These are phyloP conservation scores for Comarum palustre DNA, from an alignment of 306 rosid genomes.

Conservation along the genomic window DNA sequence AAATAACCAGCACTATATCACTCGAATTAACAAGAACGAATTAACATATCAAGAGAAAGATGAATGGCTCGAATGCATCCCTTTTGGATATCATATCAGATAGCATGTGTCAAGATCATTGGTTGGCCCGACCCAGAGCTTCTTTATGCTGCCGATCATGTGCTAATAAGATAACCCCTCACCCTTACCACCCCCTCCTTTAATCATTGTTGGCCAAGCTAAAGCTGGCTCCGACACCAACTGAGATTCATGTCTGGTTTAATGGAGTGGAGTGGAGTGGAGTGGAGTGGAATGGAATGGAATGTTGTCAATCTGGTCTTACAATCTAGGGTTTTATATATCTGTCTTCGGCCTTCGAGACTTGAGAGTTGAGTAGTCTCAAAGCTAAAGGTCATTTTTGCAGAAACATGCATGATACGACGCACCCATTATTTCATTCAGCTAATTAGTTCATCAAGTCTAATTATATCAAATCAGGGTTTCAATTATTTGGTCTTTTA, in stretches of 20 bases:
- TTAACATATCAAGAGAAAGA: background rate
- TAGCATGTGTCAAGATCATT: constrained; percentile 23
- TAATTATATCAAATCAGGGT: constrained; percentile 7
- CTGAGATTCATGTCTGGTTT: constrained; percentile 8
- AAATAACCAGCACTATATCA: too few species aligned
- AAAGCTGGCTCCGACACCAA: constrained; percentile 30
- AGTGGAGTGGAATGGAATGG: background rate
- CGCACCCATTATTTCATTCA: background rate
- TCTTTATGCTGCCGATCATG: constrained; percentile 24
- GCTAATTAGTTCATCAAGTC: background rate
- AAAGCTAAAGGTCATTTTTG: constrained; percentile 16
- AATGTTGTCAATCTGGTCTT: constrained; percentile 19
- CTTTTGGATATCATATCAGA: constrained; percentile 5
- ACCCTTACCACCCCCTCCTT: background rate
- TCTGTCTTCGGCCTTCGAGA: background rate
- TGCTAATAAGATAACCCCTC: constrained; percentile 30
- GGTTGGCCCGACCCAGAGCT: background rate
- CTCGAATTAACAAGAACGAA: background rate
- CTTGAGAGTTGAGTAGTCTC: constrained; percentile 24
- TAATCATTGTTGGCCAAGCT: constrained; percentile 27
- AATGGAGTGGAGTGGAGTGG: constrained; percentile 23
- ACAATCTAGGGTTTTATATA: background rate
- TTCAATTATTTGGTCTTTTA: background rate
- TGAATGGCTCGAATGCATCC: background rate
- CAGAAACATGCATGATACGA: background rate